Conservation (phyloP, 2,329 filamentous ascomycete species). For the Colletotrichum gigasporum region DNA sequence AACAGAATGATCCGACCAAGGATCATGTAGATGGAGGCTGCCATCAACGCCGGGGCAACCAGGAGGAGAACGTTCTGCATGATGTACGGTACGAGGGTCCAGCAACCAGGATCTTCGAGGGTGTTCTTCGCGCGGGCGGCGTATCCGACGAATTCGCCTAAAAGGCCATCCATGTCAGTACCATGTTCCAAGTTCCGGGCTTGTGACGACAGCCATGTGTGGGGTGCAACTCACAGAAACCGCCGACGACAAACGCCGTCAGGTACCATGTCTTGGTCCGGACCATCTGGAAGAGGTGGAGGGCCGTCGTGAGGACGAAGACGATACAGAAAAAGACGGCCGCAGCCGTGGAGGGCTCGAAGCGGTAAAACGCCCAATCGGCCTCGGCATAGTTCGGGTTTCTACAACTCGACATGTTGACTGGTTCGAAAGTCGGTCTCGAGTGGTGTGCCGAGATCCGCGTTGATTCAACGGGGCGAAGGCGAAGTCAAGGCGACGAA, state of each 20-base stretch:
- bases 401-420: constrained; percentile 11
- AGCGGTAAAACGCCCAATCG: constrained; percentile 22
- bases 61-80: constrained; percentile 49
- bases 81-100: constrained; percentile 52
- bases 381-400: constrained; percentile 18
- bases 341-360: constrained; percentile 27
- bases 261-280: constrained; percentile 29
- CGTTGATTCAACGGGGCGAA: not conserved
- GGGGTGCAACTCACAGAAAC: constrained; percentile 18
- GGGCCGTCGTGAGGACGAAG: constrained; percentile 8
- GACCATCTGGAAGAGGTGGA: constrained; percentile 24
- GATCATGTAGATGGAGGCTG: constrained; percentile 58
- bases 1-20: constrained; percentile 51
- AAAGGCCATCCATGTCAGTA: not conserved
- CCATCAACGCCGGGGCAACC: constrained; percentile 52
- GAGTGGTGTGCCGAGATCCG: too few species aligned
- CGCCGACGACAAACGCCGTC: constrained; percentile 27
- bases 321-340: constrained; percentile 22
- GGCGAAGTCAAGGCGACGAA: not conserved
- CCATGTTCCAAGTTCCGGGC: too few species aligned
- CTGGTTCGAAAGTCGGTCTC: too few species aligned
- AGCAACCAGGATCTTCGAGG: constrained; percentile 38
- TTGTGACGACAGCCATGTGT: too few species aligned
- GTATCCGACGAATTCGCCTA: constrained; percentile 27
- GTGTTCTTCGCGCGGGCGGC: constrained; percentile 15